phyloP scores from a whole-genome alignment of 306 rosid genomes.

The Echinosophora koreensis region DNA sequence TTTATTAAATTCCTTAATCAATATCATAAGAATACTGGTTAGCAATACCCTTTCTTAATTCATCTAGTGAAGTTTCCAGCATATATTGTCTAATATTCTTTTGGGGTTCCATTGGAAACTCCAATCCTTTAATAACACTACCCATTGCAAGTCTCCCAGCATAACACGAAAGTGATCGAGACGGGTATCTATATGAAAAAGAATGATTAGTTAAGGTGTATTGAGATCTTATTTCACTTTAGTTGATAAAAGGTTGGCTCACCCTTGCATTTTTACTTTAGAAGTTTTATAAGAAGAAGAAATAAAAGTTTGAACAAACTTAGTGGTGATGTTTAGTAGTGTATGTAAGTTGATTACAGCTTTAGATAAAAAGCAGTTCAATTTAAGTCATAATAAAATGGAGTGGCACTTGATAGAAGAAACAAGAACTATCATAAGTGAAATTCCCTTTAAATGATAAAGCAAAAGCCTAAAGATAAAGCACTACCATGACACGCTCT shows the following conservation, averaged over 20 bases:
- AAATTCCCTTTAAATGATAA: constrained; percentile 8
- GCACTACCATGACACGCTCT: background rate
- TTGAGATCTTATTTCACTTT: too few relatives aligned
- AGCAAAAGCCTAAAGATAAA: constrained; percentile 15
- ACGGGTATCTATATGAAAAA: constrained; percentile 40
- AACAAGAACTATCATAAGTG: background rate
- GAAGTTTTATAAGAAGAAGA: constrained; percentile 1
- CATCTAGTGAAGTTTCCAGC: background rate
- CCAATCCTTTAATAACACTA: constrained; percentile 36
- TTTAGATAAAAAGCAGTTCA: background rate
- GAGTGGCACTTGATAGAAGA: background rate
- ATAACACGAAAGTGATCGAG: constrained; percentile 24
- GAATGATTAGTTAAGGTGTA: background rate
- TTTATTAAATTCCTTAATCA: too few relatives aligned
- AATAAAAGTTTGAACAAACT: constrained; percentile 39
- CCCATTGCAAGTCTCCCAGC: constrained; percentile 11
- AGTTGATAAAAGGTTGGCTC: too few relatives aligned
- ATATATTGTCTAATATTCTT: constrained; percentile 34
- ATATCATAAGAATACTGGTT: too few relatives aligned
- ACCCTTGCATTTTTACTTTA: too few relatives aligned
- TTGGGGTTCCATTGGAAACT: constrained; percentile 36
- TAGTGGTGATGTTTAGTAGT: constrained; percentile 28
- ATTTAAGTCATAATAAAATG: constrained; percentile 33
- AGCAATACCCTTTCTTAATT: constrained; percentile 18
- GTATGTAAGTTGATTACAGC: constrained; percentile 31